Percentiles rank a stretch among this genome's conserved stretches.
Evolutionary conservation across 148 eudicot genomes (phyloP).

Genomic region (Rhododendron williamsianum): DNA sequence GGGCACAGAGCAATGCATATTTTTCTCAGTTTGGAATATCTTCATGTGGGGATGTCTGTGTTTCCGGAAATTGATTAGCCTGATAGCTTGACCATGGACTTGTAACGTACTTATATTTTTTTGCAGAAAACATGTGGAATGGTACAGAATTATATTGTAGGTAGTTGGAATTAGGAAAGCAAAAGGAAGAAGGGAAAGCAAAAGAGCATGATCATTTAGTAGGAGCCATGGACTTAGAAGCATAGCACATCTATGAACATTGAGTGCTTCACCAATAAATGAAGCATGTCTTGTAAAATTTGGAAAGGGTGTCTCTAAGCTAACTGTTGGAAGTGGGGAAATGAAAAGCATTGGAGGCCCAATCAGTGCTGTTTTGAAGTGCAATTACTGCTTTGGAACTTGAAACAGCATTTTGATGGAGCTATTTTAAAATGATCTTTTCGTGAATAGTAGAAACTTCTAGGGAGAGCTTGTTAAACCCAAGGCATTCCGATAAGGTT

Average conservation of each 20-base stretch:
- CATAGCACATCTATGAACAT: background rate
- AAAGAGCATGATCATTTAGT: background rate
- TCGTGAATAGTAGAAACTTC: background rate
- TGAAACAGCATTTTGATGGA: background rate
- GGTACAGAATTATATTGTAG: background rate
- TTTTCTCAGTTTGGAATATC: background rate
- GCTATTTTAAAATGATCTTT: background rate
- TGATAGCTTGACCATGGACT: background rate
- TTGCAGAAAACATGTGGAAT: background rate
- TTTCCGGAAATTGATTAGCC: background rate
- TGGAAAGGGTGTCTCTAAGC: background rate
- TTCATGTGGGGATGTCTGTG: background rate
- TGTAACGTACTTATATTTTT: background rate
- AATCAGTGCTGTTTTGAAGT: background rate
- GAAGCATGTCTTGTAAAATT: background rate
- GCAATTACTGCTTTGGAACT: background rate
- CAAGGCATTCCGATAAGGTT: background rate
- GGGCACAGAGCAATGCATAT: background rate
- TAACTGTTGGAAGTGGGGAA: background rate
- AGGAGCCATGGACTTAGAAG: background rate
- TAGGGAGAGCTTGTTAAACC: background rate
- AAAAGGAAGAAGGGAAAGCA: background rate
- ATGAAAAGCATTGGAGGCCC: background rate
- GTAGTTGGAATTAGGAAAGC: background rate
- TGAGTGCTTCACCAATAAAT: background rate